Percentiles rank a stretch among this genome's conserved stretches.
Evolutionary conservation across 164 flowering plant genomes (phyloP).

Genomic region (Magnolia changhungtana): DNA sequence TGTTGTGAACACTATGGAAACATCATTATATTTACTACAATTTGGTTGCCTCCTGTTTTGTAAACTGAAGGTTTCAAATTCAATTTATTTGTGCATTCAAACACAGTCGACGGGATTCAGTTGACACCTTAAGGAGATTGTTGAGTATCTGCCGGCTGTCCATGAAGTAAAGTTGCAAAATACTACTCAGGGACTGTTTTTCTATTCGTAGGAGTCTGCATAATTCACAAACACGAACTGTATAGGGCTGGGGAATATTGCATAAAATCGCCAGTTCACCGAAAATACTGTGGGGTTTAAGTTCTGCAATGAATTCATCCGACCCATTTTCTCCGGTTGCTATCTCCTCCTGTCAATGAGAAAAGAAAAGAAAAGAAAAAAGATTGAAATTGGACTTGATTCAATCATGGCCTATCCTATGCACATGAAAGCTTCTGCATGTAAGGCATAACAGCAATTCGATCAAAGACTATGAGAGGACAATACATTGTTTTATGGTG

Average conservation of each 20-base stretch:
- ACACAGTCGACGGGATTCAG: neutral
- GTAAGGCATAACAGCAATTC: too few relatives aligned
- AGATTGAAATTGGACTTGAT: neutral
- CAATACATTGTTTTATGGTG: too few relatives aligned
- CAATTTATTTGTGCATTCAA: neutral
- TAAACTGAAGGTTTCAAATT: neutral
- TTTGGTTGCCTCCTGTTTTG: neutral
- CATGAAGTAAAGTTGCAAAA: slow-evolving; percentile 32
- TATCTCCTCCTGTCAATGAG: slow-evolving; percentile 35
- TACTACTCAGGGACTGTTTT: slow-evolving; percentile 32
- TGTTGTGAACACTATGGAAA: neutral
- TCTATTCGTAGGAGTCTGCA: slow-evolving; percentile 43
- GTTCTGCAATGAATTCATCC: slow-evolving; percentile 23
- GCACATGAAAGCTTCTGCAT: too few relatives aligned
- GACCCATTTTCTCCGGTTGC: slow-evolving; percentile 27
- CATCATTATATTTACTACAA: neutral
- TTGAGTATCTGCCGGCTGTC: slow-evolving; percentile 32
- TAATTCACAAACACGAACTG: slow-evolving; percentile 37
- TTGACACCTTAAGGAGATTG: slow-evolving; percentile 39
- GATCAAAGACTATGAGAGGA: too few relatives aligned
- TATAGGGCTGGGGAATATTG: slow-evolving; percentile 39
- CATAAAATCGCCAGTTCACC: slow-evolving; percentile 45
- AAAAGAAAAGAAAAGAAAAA: neutral
- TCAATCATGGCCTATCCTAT: too few relatives aligned
- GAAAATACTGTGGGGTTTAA: slow-evolving; percentile 29